Base-by-base conservation (phyloP, 106 monocot genomes). In the Dioscorea zingiberensis region DNA sequence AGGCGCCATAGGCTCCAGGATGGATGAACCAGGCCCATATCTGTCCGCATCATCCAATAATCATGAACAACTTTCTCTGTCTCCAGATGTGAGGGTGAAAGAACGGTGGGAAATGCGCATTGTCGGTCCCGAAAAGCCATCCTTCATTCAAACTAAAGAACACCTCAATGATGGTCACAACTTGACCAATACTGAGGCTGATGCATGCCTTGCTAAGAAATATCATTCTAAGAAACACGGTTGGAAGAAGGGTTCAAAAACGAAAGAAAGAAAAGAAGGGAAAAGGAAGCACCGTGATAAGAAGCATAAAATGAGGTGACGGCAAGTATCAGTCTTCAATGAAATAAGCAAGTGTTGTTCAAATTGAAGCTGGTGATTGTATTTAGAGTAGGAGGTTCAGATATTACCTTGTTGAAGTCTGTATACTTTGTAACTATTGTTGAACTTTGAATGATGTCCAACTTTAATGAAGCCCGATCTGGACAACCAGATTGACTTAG, bases 1-100 rank as follows among this genome's bases (percentile, higher is more conserved):
- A 86, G 95, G 95, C 45, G 78, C 80, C 1, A 56, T 91, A 61
- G 95, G 95, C 29, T 88, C 91, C 25, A 83, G 91, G 56, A 97
- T 97, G 91, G 95, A 97, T 78, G 95, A 97, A 70, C 76, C 95
- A 55, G 91, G 95, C 68, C 95, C 95, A 7, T 97, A 81, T 62
- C 71, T 76, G 2, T 59, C 77, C 22, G 8, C 44, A 25, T 58
- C 71, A 27, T 53, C 48, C 13, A 49, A 63, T 63, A 44, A 59
- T 4, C 66, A 68, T 44, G 78, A 25, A 1, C 38, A 48, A 44
- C 28, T 5, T n/a, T 23, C 16, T 15, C 28, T 29, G 21, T 22
- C n/a, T 58, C 28, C 62, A 55, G 76, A 74, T 18, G 24, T 69
- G 19, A 73, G 83, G 48, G 59, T 55, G 26, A 63, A 71, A 47